Conservation (phyloP, 2,329 filamentous ascomycete genomes). For the Pseudogymnoascus verrucosus region DNA sequence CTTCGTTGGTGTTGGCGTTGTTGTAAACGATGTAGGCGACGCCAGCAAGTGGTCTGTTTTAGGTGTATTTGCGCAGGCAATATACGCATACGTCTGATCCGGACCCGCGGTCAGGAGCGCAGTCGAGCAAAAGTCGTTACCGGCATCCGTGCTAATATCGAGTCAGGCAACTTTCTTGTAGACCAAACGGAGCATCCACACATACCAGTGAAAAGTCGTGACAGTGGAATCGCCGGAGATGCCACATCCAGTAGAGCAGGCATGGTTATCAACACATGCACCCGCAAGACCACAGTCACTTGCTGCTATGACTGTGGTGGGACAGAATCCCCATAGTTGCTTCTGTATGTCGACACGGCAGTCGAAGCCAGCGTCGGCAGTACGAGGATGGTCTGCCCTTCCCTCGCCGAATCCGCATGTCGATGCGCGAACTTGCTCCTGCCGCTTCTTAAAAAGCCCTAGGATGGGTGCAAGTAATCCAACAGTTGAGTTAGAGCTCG, state of each 20-base stretch:
- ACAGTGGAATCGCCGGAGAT: slow-evolving; percentile 18
- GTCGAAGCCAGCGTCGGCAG: slow-evolving; percentile 29
- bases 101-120: slow-evolving; percentile 27
- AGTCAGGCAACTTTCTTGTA: neutral
- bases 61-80: slow-evolving; percentile 26
- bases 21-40: neutral
- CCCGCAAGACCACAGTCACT: slow-evolving; percentile 33
- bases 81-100: slow-evolving; percentile 30
- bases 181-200: slow-evolving; percentile 28
- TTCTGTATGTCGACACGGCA: slow-evolving; percentile 30
- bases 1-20: neutral
- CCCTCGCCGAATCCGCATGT: slow-evolving; percentile 30
- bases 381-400: slow-evolving; percentile 24
- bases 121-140: slow-evolving; percentile 27
- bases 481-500: neutral
- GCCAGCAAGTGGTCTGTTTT: slow-evolving; percentile 10
- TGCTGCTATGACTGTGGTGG: slow-evolving; percentile 29
- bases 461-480: neutral
- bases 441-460: neutral
- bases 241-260: slow-evolving; percentile 30
- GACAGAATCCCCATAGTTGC: slow-evolving; percentile 35
- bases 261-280: slow-evolving; percentile 28
- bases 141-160: slow-evolving; percentile 13
- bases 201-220: slow-evolving; percentile 21
- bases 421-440: neutral